phyloP scores from a whole-genome alignment of 192 early-diverging fungal species.

The Backusella macrospora region DNA sequence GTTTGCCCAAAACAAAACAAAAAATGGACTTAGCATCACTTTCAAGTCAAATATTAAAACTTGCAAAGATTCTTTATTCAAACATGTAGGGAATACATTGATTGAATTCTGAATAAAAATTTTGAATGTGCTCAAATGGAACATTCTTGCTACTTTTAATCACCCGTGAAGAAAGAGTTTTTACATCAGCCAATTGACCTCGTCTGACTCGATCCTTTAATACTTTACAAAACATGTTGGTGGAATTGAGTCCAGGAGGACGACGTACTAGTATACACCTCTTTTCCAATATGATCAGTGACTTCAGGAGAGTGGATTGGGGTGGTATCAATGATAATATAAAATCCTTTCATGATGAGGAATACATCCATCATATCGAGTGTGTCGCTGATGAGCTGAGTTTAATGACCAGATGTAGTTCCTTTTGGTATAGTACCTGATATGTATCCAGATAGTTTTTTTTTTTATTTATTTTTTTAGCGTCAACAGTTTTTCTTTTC shows the following conservation, averaged over 20 bases:
- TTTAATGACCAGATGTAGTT: not conserved
- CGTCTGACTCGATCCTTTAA: too few relatives aligned
- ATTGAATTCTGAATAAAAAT: not conserved
- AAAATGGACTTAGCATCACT: too few relatives aligned
- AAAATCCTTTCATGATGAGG: not conserved
- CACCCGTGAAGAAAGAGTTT: too few relatives aligned
- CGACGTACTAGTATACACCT: slow-evolving; percentile 15
- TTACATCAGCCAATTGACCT: too few relatives aligned
- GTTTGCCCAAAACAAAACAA: too few relatives aligned
- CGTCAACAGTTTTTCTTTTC: not conserved
- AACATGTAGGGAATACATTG: too few relatives aligned
- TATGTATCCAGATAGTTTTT: not conserved
- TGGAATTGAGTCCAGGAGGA: too few relatives aligned
- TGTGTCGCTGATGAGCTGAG: not conserved
- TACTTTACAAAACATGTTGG: too few relatives aligned
- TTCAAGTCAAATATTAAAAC: too few relatives aligned
- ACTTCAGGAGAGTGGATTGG: not conserved
- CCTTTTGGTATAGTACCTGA: not conserved
- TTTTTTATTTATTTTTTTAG: slow-evolving; percentile 1
- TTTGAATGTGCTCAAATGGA: not conserved
- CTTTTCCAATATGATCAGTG: not conserved
- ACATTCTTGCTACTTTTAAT: not conserved
- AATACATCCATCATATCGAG: not conserved
- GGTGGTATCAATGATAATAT: slow-evolving; percentile 32
- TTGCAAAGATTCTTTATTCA: too few relatives aligned